Evolutionary conservation across 2,329 filamentous ascomycete genomes (phyloP), one percentile per base, ranked within the genome.

Genomic region (Sclerotinia nivalis): DNA sequence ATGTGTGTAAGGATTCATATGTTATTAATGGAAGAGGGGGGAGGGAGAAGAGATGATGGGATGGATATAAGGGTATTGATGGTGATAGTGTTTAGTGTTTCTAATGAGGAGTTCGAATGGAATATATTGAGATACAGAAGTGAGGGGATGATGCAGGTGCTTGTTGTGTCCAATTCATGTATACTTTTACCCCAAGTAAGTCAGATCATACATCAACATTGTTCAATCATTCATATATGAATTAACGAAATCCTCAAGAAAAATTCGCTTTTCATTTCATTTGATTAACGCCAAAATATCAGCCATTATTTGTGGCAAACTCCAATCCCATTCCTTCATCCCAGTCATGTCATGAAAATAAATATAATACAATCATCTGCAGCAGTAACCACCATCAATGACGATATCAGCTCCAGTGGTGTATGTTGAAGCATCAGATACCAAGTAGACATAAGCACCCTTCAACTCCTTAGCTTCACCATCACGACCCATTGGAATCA

Each of bases 391-490:
- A 75, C 83, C 83, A 77, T 85, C 83, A 72, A 85, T 82, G 70
- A 84, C 71, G 72, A 85, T 77, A 76, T 85, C 84, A 58, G 82
- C 77, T 73, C 83, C 83, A 43, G 83, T 85, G 66, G 82, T 83
- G 77, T 84, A 85, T 40, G 81, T 82, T 54, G 77, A 80, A 45
- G 83, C 83, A 74, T 84, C 82, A 43, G 79, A 81, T 69, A 79
- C 79, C 68, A 84, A 78, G 76, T 84, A 84, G 47, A 85, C 81
- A 78, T 85, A 85, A 34, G 83, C 83, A 25, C 86, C 87, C 83
- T 88, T 88, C 73, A 89, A 79, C 81, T 89, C 87, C 82, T 86
- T 87, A 22, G 88, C 87, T 76, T 88, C 84, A 68, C 84, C 86
- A 72, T 88, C 82, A 73, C 86, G 84, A 55, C 85, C 84, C 81